Conservation (phyloP, 805 yeast species). For the Pichia phayaonensis region DNA sequence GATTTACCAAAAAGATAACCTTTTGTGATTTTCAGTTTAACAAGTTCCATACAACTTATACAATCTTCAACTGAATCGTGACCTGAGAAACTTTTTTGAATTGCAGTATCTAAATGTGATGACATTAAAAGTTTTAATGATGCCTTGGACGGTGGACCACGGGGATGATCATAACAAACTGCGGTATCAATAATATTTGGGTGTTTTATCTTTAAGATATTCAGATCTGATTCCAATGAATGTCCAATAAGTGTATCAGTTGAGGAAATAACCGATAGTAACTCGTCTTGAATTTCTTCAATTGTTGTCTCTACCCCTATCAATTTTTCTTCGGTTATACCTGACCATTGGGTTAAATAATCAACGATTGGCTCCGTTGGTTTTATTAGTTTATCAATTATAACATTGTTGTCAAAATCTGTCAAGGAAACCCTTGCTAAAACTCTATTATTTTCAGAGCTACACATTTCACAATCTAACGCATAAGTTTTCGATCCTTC, state of each 20-base stretch:
- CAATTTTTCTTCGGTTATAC: constrained; percentile 70
- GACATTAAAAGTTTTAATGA: constrained; percentile 65
- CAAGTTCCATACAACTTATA: constrained; percentile 66
- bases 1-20: constrained; percentile 61
- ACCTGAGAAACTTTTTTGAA: constrained; percentile 61
- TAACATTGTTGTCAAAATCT: constrained; percentile 49
- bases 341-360: constrained; percentile 78
- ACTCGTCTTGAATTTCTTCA: constrained; percentile 55
- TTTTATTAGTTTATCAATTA: constrained; percentile 69
- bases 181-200: constrained; percentile 77
- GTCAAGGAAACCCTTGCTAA: constrained; percentile 74
- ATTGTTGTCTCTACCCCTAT: constrained; percentile 54
- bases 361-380: constrained; percentile 71
- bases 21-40: constrained; percentile 57
- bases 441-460: constrained; percentile 51
- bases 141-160: constrained; percentile 78
- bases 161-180: constrained; percentile 63
- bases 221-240: constrained; percentile 77
- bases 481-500: constrained; percentile 65
- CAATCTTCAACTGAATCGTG: constrained; percentile 90
- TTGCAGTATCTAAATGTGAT: constrained; percentile 44
- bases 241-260: constrained; percentile 79
- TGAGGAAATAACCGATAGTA: constrained; percentile 41
- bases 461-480: constrained; percentile 92
- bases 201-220: constrained; percentile 64